Percentiles rank a stretch among this genome's conserved stretches.
Evolutionary conservation across 2,329 filamentous ascomycete genomes (phyloP).

Genomic region (Cladophialophora psammophila): DNA sequence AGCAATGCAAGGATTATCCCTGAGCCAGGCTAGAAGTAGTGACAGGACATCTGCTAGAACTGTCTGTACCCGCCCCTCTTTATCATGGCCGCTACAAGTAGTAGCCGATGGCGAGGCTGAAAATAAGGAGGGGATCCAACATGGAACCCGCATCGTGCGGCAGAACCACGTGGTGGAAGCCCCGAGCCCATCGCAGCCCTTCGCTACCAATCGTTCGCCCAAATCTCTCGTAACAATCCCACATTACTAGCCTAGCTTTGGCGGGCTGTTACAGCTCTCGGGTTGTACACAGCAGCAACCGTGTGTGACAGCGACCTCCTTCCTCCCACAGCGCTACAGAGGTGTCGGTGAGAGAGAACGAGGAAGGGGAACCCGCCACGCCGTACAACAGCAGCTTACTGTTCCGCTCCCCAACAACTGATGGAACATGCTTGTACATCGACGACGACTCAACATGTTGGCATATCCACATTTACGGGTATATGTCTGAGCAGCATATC

Average conservation of each 20-base stretch:
- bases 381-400: not conserved
- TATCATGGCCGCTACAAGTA: too few species aligned
- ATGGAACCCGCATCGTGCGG: not conserved
- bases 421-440: constrained; percentile 3
- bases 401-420: not conserved
- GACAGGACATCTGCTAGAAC: not conserved
- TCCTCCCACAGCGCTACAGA: not conserved
- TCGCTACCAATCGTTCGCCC: not conserved
- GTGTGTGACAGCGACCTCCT: not conserved
- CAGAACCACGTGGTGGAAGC: constrained; percentile 1
- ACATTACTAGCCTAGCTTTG: constrained; percentile 3
- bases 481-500: constrained; percentile 5
- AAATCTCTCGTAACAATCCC: not conserved
- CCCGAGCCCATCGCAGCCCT: not conserved
- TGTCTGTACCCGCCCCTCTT: not conserved
- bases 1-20: not conserved
- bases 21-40: not conserved
- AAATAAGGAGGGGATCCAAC: not conserved
- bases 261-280: not conserved
- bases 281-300: not conserved
- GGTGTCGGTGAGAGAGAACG: not conserved
- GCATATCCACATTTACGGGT: constrained; percentile 8
- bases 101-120: not conserved
- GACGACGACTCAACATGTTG: not conserved
- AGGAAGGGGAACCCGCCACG: not conserved